Conservation (phyloP, 73 alveolate species). For the Uronychia setigera region DNA sequence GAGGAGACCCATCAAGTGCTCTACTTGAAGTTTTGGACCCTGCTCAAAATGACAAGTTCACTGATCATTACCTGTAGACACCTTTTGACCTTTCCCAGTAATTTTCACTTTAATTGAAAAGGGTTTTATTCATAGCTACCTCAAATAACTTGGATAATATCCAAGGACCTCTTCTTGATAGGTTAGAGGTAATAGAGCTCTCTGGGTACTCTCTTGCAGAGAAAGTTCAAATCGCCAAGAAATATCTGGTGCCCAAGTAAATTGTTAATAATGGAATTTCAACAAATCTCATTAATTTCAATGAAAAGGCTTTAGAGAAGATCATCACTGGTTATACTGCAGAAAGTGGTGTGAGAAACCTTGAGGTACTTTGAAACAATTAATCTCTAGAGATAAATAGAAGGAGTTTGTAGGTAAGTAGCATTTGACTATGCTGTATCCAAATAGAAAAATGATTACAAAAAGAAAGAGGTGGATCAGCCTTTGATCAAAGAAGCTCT, state of each 20-base stretch:
- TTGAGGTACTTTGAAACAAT: slow-evolving; percentile 41
- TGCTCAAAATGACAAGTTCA: slow-evolving; percentile 88
- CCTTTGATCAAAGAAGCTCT: slow-evolving; percentile 67
- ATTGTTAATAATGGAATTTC: slow-evolving; percentile 81
- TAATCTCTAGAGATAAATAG: slow-evolving; percentile 72
- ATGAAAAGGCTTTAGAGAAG: slow-evolving; percentile 48
- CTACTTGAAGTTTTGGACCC: slow-evolving; percentile 96
- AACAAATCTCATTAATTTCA: slow-evolving; percentile 44
- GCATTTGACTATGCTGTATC: slow-evolving; percentile 71
- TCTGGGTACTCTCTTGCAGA: slow-evolving; percentile 87
- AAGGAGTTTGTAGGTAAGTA: slow-evolving; percentile 74
- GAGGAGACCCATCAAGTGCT: slow-evolving; percentile 96
- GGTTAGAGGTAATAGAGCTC: slow-evolving; percentile 94
- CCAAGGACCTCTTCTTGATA: slow-evolving; percentile 89
- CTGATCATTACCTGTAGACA: slow-evolving; percentile 82
- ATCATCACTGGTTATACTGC: slow-evolving; percentile 68
- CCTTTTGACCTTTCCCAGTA: slow-evolving; percentile 80
- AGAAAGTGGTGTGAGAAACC: slow-evolving; percentile 89
- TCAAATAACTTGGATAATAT: slow-evolving; percentile 86
- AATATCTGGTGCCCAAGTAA: slow-evolving; percentile 89
- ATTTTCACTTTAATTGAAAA: not conserved
- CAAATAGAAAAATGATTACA: slow-evolving; percentile 43
- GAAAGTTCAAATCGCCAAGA: slow-evolving; percentile 83
- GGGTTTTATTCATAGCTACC: slow-evolving; percentile 85
- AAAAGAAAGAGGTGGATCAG: slow-evolving; percentile 47